A percentile compares a stretch with the other conserved stretches of the same genome.
phyloP scores from a whole-genome alignment of 345 rosid genomes.

The Tarenaya hassleriana region DNA sequence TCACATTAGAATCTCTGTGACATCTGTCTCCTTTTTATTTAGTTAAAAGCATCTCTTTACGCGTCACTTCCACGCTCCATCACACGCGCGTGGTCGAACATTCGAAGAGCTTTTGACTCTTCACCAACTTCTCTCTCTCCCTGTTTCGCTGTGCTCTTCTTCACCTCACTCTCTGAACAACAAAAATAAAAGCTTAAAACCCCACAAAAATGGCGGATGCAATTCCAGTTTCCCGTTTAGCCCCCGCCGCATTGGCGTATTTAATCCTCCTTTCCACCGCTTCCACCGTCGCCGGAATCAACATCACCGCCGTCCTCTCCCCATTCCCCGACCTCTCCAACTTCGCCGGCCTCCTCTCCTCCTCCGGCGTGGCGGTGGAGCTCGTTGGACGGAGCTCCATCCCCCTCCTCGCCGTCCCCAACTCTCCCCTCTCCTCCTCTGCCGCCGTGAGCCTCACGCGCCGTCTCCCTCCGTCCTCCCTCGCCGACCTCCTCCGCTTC shows the following conservation, averaged over 20 bases:
- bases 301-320: slow-evolving; percentile 64
- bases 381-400: slow-evolving; percentile 57
- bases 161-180: slow-evolving; percentile 22
- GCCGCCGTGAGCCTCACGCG: slow-evolving; percentile 44
- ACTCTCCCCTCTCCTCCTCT: slow-evolving; percentile 49
- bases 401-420: slow-evolving; percentile 79
- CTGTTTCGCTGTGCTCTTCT: slow-evolving; percentile 15
- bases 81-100: slow-evolving; percentile 13
- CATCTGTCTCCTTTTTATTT: too few species aligned
- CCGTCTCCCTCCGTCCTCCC: slow-evolving; percentile 54
- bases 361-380: slow-evolving; percentile 49
- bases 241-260: slow-evolving; percentile 37
- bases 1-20: too few species aligned
- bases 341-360: slow-evolving; percentile 43
- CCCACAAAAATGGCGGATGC: slow-evolving; percentile 28
- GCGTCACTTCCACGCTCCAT: too few species aligned
- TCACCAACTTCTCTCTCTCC: slow-evolving; percentile 18
- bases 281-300: slow-evolving; percentile 36
- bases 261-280: slow-evolving; percentile 37
- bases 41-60: too few species aligned
- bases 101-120: slow-evolving; percentile 4
- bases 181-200: slow-evolving; percentile 9
- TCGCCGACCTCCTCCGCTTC: slow-evolving; percentile 85
- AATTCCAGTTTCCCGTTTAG: slow-evolving; percentile 35
- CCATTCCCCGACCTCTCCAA: slow-evolving; percentile 52